phyloP scores from a whole-genome alignment of 495 filamentous ascomycete genomes.

The Aspergillus sparsus region DNA sequence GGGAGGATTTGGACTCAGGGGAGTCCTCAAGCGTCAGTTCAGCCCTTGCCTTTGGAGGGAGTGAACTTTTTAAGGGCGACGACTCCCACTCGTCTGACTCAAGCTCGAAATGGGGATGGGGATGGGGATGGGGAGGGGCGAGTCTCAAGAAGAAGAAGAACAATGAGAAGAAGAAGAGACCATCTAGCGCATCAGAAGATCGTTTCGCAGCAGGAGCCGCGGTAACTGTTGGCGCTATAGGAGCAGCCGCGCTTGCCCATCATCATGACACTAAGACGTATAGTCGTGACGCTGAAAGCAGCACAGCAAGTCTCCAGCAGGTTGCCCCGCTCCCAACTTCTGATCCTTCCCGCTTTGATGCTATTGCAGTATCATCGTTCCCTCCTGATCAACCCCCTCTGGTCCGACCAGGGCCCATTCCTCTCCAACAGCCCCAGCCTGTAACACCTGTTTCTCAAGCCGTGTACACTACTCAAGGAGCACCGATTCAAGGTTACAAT shows the following conservation, averaged over 20 bases:
- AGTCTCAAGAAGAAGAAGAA: conserved; percentile 46
- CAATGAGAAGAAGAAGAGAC: conserved; percentile 33
- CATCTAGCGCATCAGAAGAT: conserved; percentile 22
- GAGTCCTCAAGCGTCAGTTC: conserved; percentile 52
- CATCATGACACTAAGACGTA: conserved; percentile 23
- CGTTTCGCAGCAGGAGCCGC: conserved; percentile 26
- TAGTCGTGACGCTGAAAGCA: conserved; percentile 31
- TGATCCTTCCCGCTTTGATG: conserved; percentile 62
- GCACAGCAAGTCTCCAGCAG: conserved; percentile 45
- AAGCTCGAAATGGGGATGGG: conserved; percentile 58
- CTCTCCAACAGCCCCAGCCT: conserved; percentile 60
- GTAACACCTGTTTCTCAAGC: conserved; percentile 56
- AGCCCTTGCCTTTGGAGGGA: conserved; percentile 57
- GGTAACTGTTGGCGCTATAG: conserved; percentile 34
- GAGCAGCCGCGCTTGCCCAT: conserved; percentile 38
- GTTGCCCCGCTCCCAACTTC: conserved; percentile 61
- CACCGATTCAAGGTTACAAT: conserved; percentile 38
- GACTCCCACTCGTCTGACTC: conserved; percentile 56
- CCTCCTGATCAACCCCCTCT: conserved; percentile 47
- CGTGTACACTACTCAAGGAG: conserved; percentile 50
- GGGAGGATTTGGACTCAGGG: conserved; percentile 60
- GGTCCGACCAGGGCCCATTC: conserved; percentile 51
- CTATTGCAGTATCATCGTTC: conserved; percentile 48
- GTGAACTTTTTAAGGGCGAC: conserved; percentile 40
- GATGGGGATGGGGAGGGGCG: conserved; percentile 60